Evolutionary conservation across 208 protist genomes (phyloP).

Genomic region (Leishmania gerbilli): DNA sequence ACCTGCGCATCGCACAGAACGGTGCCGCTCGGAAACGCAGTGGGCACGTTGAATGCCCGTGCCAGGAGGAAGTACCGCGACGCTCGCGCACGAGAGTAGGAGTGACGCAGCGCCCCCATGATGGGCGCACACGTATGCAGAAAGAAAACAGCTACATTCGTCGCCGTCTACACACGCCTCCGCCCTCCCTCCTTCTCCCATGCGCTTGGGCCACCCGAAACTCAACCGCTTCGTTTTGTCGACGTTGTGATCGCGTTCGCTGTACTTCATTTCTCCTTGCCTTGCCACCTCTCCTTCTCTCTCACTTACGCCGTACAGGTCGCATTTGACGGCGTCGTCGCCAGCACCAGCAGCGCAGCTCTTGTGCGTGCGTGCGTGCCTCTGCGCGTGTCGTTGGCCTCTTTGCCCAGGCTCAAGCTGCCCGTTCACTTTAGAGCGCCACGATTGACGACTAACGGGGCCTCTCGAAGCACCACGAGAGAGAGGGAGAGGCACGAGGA

Average conservation of each 20-base stretch:
- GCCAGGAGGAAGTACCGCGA: background rate
- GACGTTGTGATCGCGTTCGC: background rate
- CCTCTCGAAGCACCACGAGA: background rate
- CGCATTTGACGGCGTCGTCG: background rate
- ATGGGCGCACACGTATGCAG: background rate
- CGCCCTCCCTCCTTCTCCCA: background rate
- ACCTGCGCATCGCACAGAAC: background rate
- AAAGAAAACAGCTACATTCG: background rate
- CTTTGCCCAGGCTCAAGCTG: background rate
- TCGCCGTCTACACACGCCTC: background rate
- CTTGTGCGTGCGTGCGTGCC: constrained; percentile 5
- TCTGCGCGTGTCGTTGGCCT: constrained; percentile 4
- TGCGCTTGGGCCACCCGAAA: background rate
- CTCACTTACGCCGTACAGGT: background rate
- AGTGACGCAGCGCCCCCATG: background rate
- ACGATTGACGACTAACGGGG: background rate
- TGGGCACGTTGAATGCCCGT: background rate
- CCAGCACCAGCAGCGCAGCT: background rate
- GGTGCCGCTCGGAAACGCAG: background rate
- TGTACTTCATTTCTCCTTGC: background rate
- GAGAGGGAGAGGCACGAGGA: background rate
- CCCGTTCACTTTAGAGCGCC: background rate
- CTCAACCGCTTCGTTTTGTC: background rate
- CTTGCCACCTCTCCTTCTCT: background rate
- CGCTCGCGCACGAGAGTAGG: background rate